These are phyloP conservation scores for Fusarium succisae DNA, from an alignment of 2,329 filamentous ascomycete genomes.

Conservation along the genomic window DNA sequence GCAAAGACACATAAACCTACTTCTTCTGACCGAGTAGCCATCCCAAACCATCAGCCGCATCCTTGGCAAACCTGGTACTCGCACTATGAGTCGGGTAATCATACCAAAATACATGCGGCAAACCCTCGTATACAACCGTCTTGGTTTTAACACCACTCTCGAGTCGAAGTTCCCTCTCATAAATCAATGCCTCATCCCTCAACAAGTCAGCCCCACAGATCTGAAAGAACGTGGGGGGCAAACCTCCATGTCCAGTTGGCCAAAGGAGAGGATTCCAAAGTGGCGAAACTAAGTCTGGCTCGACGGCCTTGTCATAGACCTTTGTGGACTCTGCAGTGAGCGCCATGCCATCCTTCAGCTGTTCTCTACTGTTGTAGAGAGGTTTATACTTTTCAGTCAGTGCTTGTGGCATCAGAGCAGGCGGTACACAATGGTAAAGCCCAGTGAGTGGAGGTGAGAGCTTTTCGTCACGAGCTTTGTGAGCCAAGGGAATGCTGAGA, in stretches of 20 bases:
- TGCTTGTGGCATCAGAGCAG: not conserved
- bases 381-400: not conserved
- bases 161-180: not conserved
- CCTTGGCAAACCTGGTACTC: not conserved
- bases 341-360: not conserved
- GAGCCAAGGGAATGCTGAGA: not conserved
- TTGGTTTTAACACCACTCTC: not conserved
- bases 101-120: not conserved
- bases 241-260: not conserved
- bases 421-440: not conserved
- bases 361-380: not conserved
- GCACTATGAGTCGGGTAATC: not conserved
- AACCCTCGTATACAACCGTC: not conserved
- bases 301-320: not conserved
- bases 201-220: not conserved
- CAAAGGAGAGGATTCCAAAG: not conserved
- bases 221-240: not conserved
- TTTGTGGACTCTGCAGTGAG: not conserved
- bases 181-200: not conserved
- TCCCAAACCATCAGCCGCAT: not conserved
- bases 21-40: not conserved
- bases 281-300: not conserved
- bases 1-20: rapidly evolving
- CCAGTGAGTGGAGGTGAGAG: not conserved
- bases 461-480: not conserved